A percentile compares a stretch with the other conserved stretches of the same genome.
phyloP scores from a whole-genome alignment of 2,329 filamentous ascomycete genomes.

The Trichothecium sympodiale region DNA sequence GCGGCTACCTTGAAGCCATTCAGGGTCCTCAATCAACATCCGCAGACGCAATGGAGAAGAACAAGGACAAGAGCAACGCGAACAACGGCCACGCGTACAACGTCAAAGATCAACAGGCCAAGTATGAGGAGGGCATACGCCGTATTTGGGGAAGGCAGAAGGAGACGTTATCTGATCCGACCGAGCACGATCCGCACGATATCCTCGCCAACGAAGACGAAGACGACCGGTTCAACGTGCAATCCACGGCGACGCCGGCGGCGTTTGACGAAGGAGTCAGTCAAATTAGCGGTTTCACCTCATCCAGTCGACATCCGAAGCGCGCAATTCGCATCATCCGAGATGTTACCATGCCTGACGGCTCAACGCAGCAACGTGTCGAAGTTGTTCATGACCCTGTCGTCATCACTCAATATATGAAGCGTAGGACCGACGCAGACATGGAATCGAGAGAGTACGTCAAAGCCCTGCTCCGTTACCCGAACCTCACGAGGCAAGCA shows the following conservation, averaged over 20 bases:
- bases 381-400: slow-evolving; percentile 68
- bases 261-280: slow-evolving; percentile 67
- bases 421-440: slow-evolving; percentile 60
- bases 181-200: slow-evolving; percentile 56
- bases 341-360: slow-evolving; percentile 32
- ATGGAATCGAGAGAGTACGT: slow-evolving; percentile 64
- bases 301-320: slow-evolving; percentile 53
- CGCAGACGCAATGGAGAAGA: slow-evolving; percentile 78
- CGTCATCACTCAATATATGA: slow-evolving; percentile 82
- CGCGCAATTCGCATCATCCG: slow-evolving; percentile 66
- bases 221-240: slow-evolving; percentile 60
- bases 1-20: slow-evolving; percentile 78
- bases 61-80: slow-evolving; percentile 51
- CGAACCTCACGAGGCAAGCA: slow-evolving; percentile 3
- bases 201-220: slow-evolving; percentile 47
- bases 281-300: slow-evolving; percentile 60
- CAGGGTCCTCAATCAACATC: slow-evolving; percentile 53
- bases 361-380: slow-evolving; percentile 49
- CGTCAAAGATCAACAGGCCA: slow-evolving; percentile 83
- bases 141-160: slow-evolving; percentile 90
- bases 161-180: slow-evolving; percentile 59
- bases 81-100: slow-evolving; percentile 96
- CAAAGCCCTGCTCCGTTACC: slow-evolving; percentile 5
- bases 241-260: slow-evolving; percentile 58
- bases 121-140: slow-evolving; percentile 84